Percentiles rank a stretch among this genome's conserved stretches.
phyloP scores from a whole-genome alignment of 78 protist genomes.

The Cavenderia fasciculata region DNA sequence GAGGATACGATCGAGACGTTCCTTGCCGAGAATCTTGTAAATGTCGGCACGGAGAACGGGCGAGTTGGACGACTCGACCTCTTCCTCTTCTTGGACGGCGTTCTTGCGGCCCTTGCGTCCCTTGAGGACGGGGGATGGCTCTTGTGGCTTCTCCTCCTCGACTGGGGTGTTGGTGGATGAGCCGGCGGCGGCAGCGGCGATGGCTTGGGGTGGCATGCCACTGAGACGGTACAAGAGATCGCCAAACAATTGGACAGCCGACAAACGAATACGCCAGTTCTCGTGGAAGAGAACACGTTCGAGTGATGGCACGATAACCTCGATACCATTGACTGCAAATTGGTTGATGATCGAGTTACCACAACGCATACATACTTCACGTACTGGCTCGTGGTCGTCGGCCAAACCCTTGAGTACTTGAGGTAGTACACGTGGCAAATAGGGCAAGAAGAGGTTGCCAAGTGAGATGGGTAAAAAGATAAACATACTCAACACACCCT shows the following conservation, averaged over 20 bases:
- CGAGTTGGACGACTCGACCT: not conserved
- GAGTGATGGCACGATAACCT: constrained; percentile 87
- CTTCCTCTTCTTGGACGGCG: constrained; percentile 29
- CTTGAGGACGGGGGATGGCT: not conserved
- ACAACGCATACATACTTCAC: constrained; percentile 88
- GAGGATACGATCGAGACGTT: constrained; percentile 74
- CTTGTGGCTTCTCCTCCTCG: not conserved
- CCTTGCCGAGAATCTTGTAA: constrained; percentile 74
- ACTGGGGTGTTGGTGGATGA: not conserved
- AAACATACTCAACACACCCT: constrained; percentile 75
- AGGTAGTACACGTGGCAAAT: constrained; percentile 72
- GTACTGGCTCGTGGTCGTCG: constrained; percentile 91
- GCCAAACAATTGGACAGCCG: constrained; percentile 90
- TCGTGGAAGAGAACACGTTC: constrained; percentile 87
- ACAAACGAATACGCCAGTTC: constrained; percentile 91
- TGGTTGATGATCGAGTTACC: constrained; percentile 86
- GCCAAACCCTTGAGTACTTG: constrained; percentile 86
- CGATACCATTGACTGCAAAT: constrained; percentile 79
- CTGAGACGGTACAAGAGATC: constrained; percentile 86
- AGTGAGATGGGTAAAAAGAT: constrained; percentile 81
- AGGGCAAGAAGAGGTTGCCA: constrained; percentile 74
- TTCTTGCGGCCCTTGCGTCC: constrained; percentile 21
- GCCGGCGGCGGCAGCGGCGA: not conserved
- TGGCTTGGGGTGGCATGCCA: constrained; percentile 19
- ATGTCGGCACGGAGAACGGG: too few species aligned